These are phyloP conservation scores for Metschnikowia colocasiae DNA, from an alignment of 805 yeast genomes.

Conservation along the genomic window DNA sequence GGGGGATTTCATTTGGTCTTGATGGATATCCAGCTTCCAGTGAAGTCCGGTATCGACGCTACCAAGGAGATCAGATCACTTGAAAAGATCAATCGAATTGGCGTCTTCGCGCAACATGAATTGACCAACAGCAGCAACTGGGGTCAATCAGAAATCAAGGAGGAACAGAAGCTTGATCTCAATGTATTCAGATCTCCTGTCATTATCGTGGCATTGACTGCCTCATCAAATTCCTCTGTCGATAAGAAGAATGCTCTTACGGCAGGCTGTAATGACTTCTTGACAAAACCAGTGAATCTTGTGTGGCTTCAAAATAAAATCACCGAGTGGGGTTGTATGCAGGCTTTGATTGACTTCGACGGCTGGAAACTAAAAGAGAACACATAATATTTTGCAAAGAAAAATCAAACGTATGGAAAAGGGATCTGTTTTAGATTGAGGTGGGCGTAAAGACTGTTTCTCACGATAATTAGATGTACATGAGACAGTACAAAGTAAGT, in stretches of 20 bases:
- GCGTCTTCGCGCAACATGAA: constrained; percentile 51
- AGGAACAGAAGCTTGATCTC: constrained; percentile 56
- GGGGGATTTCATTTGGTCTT: constrained; percentile 94
- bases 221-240: constrained; percentile 71
- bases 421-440: neutral
- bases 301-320: constrained; percentile 93
- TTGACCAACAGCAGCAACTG: constrained; percentile 20
- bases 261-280: constrained; percentile 96
- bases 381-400: neutral
- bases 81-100: constrained; percentile 77
- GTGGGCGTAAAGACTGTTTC: neutral
- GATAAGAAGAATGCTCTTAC: constrained; percentile 89
- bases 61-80: constrained; percentile 85
- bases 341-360: constrained; percentile 91
- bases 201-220: constrained; percentile 96
- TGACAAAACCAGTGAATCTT: constrained; percentile 93
- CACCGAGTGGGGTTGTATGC: constrained; percentile 99
- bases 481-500: neutral
- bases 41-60: constrained; percentile 92
- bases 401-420: no score
- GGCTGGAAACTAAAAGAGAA: constrained; percentile 54
- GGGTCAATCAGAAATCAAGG: constrained; percentile 25
- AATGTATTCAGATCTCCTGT: constrained; percentile 83
- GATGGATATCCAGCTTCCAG: constrained; percentile 97
- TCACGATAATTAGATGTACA: neutral